Conservation (phyloP, 306 rosid species). For the Rosa lucieae region DNA sequence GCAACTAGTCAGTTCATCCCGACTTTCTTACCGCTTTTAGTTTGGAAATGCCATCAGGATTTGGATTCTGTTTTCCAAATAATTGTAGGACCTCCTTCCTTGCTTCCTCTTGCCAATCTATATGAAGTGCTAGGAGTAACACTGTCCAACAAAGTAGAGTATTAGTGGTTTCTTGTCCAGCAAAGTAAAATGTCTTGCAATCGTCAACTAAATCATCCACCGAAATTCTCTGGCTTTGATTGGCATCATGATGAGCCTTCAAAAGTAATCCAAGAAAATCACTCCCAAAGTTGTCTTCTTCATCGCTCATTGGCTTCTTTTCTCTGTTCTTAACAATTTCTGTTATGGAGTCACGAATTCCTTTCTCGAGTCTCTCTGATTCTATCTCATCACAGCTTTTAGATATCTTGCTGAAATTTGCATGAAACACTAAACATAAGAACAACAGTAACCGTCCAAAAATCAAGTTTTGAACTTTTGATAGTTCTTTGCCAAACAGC, state of each 20-base stretch:
- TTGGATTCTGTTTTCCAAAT: constrained; percentile 25
- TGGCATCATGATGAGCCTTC: constrained; percentile 26
- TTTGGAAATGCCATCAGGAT: constrained; percentile 22
- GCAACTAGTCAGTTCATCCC: background rate
- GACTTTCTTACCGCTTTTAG: constrained; percentile 25
- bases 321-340: constrained; percentile 25
- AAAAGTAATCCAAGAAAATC: constrained; percentile 35
- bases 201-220: constrained; percentile 30
- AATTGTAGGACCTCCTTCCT: constrained; percentile 31
- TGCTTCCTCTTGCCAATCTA: constrained; percentile 43
- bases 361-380: constrained; percentile 31
- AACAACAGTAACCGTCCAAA: background rate
- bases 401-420: constrained; percentile 16
- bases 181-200: constrained; percentile 33
- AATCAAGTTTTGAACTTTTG: background rate
- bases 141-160: constrained; percentile 33
- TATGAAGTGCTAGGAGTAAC: constrained; percentile 29
- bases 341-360: constrained; percentile 10
- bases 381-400: constrained; percentile 25
- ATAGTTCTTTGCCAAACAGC: background rate
- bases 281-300: constrained; percentile 25
- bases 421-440: background rate
- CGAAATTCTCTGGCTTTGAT: constrained; percentile 21
- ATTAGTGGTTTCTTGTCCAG: constrained; percentile 39
- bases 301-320: constrained; percentile 8